Base-by-base conservation (phyloP, 2,329 filamentous ascomycete genomes). In the Scedosporium aurantiacum region DNA sequence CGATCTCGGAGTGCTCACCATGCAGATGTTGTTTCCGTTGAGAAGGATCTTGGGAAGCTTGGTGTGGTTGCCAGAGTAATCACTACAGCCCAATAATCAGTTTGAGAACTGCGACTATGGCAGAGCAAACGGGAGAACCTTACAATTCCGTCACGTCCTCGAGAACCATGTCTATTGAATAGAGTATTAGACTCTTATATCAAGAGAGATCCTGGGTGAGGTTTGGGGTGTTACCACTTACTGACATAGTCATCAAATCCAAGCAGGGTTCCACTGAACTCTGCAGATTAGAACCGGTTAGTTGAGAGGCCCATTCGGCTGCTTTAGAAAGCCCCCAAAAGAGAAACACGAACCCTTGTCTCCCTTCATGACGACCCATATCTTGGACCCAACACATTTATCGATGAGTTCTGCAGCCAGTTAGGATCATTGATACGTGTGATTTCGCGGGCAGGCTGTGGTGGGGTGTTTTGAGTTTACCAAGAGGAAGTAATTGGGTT, bases 241-340 rank as follows among this genome's bases (percentile, higher is more conserved):
- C 92, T 99, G 82, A 99, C 94, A 79, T 97, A 99, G 82, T 99
- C 94, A 73, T 99, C 94, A 70, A 99, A 99, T 2, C 94, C 94
- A 61, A 96, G 84, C 27, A 99, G 82, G 6, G 91, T 97, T 61
- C 94, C 94, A 67, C 89, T 90, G 78, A 99, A 99, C 75, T 99
- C 94, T 97, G 72, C 54, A 67, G 63, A 58, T 37, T 16, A 23
- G 25, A 28, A 12, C 40, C 55, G 56, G 28, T 27, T 8, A 18
- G 50, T 12, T n/a, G 28, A 28, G 14, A 32, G 59, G 66, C 60
- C 2, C n/a, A 45, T 25, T 7, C 37, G 4, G 69, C 65, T 57
- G 37, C 23, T 37, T 54, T 50, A 16, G 16, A 41, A 60, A 12
- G 59, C 52, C 28, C 28, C n/a, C 7, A 37, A 59, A 50, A 4